Conservation (phyloP, 768 basidiomycete genomes). For the Suillus variegatus region DNA sequence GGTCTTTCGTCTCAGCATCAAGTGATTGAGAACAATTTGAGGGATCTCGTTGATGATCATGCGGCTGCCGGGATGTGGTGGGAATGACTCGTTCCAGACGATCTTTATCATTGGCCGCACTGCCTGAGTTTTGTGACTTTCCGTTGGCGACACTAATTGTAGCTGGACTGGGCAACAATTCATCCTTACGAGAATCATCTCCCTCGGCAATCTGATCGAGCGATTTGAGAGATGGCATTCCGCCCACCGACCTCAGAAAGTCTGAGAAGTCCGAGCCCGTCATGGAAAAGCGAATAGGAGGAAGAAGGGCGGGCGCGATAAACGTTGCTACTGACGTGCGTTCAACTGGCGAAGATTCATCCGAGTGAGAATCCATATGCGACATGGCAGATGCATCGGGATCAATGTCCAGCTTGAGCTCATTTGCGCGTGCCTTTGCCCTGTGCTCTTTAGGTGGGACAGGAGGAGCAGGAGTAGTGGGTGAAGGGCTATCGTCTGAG, state of each 20-base stretch:
- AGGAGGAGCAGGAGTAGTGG: conserved; percentile 37
- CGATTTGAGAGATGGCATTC: conserved; percentile 46
- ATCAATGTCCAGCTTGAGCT: conserved; percentile 28
- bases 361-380: conserved; percentile 40
- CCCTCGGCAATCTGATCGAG: conserved; percentile 50
- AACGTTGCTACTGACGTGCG: conserved; percentile 71
- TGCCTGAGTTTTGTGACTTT: conserved; percentile 5
- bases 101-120: conserved; percentile 14
- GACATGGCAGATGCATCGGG: conserved; percentile 18
- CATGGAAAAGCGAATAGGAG: conserved; percentile 90
- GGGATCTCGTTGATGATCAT: neutral
- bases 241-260: conserved; percentile 60
- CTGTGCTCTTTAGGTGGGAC: conserved; percentile 47
- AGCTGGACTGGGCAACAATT: neutral
- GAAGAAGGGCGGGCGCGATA: conserved; percentile 77
- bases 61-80: neutral
- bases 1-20: conserved; percentile 15
- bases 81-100: neutral
- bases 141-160: neutral
- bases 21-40: conserved; percentile 2
- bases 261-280: conserved; percentile 81
- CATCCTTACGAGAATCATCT: conserved; percentile 25
- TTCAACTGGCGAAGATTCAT: conserved; percentile 67
- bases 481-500: conserved; percentile 23
- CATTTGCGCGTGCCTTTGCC: conserved; percentile 25